Evolutionary conservation across 257 asterid genomes (phyloP), one percentile per base, ranked within the genome.

Genomic region (Primulina eburnea): DNA sequence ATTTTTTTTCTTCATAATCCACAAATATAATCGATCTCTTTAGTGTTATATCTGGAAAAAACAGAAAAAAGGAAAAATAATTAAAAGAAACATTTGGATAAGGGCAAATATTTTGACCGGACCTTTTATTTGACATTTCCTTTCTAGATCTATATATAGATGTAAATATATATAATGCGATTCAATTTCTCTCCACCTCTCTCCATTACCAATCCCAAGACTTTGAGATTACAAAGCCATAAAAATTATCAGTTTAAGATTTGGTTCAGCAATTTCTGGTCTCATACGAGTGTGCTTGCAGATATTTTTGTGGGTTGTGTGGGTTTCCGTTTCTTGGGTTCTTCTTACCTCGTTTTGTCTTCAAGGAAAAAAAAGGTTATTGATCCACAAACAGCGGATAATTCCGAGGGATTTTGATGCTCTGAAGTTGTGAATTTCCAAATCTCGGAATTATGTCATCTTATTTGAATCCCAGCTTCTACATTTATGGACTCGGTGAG

Each of bases 361-460:
- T 53, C 34, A 56, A 21, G 33, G 66, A 0, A 70, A 68, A 76
- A 24, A 29, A 40, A 28, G 79, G 82, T 77, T 82, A 58, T 75
- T 77, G 79, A 68, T 77, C 70, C 69, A 69, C 60, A 58, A 62
- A 71, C 58, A 40, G 62, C 43, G 76, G 76, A 71, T 64, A 47
- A 69, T 57, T 74, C 67, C 50, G 63, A 60, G 65, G 70, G 53
- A 52, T 62, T 68, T 50, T 60, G 26, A 14, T 76, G 76, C 35
- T 84, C 73, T 16, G 81, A 71, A 68, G 73, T 62, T 70, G 71
- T 65, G 62, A 75, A 65, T 69, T 71, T 77, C 34, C 4, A 18
- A 0, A 74, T 62, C 78, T 53, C 43, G 74, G 62, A 66, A 60
- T 69, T 53, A 92, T 92, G 98, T 83, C 90, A 59, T 83, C 82